Evolutionary conservation across 345 rosid genomes (phyloP).

Genomic region (Firmiana major): DNA sequence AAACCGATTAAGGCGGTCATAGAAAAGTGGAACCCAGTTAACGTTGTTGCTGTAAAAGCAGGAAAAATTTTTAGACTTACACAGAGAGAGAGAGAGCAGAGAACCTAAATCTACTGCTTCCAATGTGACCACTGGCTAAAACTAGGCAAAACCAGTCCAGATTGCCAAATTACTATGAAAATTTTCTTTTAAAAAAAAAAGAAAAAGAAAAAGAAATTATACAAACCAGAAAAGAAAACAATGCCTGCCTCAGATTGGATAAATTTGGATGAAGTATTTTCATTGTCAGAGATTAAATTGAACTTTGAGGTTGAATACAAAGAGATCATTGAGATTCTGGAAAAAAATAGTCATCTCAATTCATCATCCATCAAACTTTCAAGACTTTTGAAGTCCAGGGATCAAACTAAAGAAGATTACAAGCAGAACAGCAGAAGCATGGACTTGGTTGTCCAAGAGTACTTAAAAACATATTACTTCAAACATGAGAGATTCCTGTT

Average conservation of each 20-base stretch:
- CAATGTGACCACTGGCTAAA: neutral
- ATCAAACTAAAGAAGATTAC: neutral
- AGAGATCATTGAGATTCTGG: neutral
- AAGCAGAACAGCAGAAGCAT: slow-evolving; percentile 2
- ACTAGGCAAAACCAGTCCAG: neutral
- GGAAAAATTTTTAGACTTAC: neutral
- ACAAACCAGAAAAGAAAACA: neutral
- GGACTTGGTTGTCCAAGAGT: neutral
- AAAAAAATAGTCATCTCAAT: neutral
- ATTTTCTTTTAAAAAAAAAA: no score
- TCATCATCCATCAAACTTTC: neutral
- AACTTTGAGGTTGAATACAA: neutral
- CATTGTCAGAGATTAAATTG: neutral
- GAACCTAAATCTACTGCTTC: neutral
- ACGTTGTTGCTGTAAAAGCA: slow-evolving; percentile 63
- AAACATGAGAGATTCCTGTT: neutral
- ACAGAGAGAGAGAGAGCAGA: neutral
- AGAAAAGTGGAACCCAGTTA: slow-evolving; percentile 89
- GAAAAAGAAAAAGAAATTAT: neutral
- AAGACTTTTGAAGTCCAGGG: neutral
- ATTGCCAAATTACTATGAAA: neutral
- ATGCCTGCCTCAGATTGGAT: neutral
- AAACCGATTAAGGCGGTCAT: slow-evolving; percentile 83
- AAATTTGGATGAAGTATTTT: neutral
- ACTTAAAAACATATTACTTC: neutral